Conservation (phyloP, 192 early-diverging fungal species). For the Gigaspora rosea region DNA sequence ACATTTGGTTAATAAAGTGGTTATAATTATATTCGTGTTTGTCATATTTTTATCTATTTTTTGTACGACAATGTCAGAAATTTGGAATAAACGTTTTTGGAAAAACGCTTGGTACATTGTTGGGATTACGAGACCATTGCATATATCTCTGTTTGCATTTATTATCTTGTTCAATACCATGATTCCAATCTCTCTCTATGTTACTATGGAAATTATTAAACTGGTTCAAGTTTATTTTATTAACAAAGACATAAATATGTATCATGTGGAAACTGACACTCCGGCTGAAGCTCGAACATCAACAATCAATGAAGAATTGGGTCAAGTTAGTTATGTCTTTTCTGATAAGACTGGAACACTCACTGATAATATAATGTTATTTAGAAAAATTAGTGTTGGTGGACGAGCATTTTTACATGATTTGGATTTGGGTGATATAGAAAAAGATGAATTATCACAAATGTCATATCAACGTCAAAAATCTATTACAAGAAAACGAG, state of each 20-base stretch:
- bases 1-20: slow-evolving; percentile 74
- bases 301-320: slow-evolving; percentile 86
- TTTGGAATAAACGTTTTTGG: slow-evolving; percentile 45
- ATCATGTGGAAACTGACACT: slow-evolving; percentile 67
- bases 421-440: slow-evolving; percentile 53
- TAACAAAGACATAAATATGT: slow-evolving; percentile 78
- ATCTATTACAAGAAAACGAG: not conserved
- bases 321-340: slow-evolving; percentile 85
- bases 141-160: slow-evolving; percentile 63
- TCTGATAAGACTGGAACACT: slow-evolving; percentile 91
- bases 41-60: slow-evolving; percentile 58
- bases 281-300: slow-evolving; percentile 77
- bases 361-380: slow-evolving; percentile 85
- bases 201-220: slow-evolving; percentile 85
- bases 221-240: slow-evolving; percentile 76
- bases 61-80: slow-evolving; percentile 52
- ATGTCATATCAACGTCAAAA: slow-evolving; percentile 9
- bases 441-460: slow-evolving; percentile 30
- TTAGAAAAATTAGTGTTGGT: slow-evolving; percentile 66
- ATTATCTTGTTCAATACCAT: slow-evolving; percentile 82
- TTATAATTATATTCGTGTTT: slow-evolving; percentile 66
- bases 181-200: slow-evolving; percentile 88
- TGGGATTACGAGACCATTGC: slow-evolving; percentile 32
- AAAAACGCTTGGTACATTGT: slow-evolving; percentile 57
- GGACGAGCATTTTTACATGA: slow-evolving; percentile 64